Conservation (phyloP, 2,329 filamentous ascomycete species). For the Cucurbitaria berberidis region DNA sequence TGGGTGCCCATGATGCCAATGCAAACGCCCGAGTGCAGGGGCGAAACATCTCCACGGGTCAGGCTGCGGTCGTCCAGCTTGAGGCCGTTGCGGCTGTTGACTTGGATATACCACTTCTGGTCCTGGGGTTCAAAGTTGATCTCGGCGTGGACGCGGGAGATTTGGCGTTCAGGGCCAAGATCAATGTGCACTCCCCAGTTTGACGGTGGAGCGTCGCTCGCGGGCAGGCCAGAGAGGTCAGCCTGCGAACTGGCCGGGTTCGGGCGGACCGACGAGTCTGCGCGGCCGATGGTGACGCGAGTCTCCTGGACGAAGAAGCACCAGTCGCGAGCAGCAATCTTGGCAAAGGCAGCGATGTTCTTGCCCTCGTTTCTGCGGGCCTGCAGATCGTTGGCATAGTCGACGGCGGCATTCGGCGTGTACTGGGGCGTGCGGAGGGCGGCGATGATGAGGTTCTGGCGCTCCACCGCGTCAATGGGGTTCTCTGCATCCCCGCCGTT, state of each 20-base stretch:
- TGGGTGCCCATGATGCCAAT: conserved; percentile 91
- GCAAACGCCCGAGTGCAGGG: conserved; percentile 83
- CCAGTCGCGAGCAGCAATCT: conserved; percentile 82
- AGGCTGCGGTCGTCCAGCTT: conserved; percentile 78
- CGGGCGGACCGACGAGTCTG: conserved; percentile 40
- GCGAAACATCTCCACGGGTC: conserved; percentile 68
- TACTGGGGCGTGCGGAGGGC: conserved; percentile 54
- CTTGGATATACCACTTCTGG: conserved; percentile 78
- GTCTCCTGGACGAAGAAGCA: conserved; percentile 81
- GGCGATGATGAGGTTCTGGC: conserved; percentile 47
- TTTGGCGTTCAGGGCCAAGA: conserved; percentile 63
- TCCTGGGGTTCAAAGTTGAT: conserved; percentile 54
- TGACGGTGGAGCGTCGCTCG: conserved; percentile 30
- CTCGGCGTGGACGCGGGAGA: conserved; percentile 58
- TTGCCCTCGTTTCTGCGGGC: conserved; percentile 50
- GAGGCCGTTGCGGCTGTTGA: conserved; percentile 90
- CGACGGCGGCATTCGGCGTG: conserved; percentile 62
- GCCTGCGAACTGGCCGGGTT: conserved; percentile 38
- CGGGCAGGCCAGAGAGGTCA: conserved; percentile 30
- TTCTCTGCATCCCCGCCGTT: conserved; percentile 42
- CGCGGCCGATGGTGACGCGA: conserved; percentile 76
- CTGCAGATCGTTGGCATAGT: conserved; percentile 62
- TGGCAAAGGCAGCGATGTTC: conserved; percentile 71
- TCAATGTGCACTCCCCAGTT: conserved; percentile 77
- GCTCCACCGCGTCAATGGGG: conserved; percentile 40